These are phyloP conservation scores for Botryotinia globosa DNA, from an alignment of 2,329 filamentous ascomycete species.

Conservation along the genomic window DNA sequence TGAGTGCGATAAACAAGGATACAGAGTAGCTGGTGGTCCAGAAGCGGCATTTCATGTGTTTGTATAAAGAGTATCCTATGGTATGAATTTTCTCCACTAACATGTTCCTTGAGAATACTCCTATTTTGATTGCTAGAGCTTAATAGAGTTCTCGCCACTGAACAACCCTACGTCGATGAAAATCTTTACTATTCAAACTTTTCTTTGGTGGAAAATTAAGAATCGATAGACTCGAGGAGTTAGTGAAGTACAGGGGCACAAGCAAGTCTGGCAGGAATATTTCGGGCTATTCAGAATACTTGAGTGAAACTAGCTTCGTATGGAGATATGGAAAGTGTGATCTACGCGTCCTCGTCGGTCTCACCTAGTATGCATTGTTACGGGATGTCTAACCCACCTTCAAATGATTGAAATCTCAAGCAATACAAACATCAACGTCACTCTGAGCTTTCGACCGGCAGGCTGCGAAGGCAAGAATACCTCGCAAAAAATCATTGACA, in stretches of 20 bases:
- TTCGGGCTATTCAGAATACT: neutral
- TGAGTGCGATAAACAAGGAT: neutral
- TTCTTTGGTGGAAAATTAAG: neutral
- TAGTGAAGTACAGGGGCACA: neutral
- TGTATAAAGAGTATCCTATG: neutral
- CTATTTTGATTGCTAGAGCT: neutral
- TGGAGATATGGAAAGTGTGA: neutral
- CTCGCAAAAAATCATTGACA: neutral
- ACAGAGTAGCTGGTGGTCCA: neutral
- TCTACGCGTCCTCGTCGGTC: neutral
- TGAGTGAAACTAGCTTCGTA: neutral
- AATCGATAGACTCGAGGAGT: neutral
- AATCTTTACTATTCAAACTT: neutral
- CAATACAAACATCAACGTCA: neutral
- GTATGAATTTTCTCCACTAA: no score
- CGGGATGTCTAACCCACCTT: neutral
- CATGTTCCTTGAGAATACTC: no score
- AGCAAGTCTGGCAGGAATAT: neutral
- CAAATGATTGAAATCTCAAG: neutral
- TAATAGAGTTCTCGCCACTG: neutral
- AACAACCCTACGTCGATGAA: neutral
- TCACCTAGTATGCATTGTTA: neutral
- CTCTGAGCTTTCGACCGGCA: neutral
- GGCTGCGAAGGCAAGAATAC: neutral
- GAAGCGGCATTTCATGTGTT: neutral